Conservation (phyloP, 495 filamentous ascomycete species). For the Bombardia bombarda region DNA sequence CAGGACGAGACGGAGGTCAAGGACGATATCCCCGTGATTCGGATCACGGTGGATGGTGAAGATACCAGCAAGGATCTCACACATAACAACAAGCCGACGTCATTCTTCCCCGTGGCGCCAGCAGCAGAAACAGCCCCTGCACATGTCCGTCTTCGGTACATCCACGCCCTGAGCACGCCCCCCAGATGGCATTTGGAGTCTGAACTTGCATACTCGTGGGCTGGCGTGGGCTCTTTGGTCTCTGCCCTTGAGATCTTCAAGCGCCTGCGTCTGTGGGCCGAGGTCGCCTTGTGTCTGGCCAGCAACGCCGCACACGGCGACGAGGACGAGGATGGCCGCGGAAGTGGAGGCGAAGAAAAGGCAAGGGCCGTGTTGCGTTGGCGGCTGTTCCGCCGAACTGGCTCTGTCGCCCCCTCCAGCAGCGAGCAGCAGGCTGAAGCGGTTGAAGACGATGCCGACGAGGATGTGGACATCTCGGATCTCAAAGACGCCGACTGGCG, state of each 20-base stretch:
- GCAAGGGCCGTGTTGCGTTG: constrained; percentile 65
- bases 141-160: constrained; percentile 67
- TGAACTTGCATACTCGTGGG: constrained; percentile 87
- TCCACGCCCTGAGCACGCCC: constrained; percentile 74
- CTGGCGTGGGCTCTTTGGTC: constrained; percentile 72
- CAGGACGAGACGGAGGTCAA: constrained; percentile 9
- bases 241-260: constrained; percentile 96
- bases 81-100: constrained; percentile 39
- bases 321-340: constrained; percentile 42
- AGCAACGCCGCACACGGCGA: constrained; percentile 57
- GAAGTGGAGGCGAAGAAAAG: constrained; percentile 59
- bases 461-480: constrained; percentile 36
- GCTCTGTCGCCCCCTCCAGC: too few relatives aligned
- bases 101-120: constrained; percentile 77
- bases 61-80: constrained; percentile 1
- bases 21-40: constrained; percentile 28
- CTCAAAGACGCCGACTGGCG: constrained; percentile 46
- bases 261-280: constrained; percentile 88
- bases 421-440: constrained; percentile 20
- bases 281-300: constrained; percentile 81
- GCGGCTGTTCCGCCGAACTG: constrained; percentile 63
- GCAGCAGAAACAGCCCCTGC: constrained; percentile 69
- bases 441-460: constrained; percentile 39
- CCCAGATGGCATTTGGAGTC: constrained; percentile 90
- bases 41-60: constrained; percentile 23